Percentiles rank a stretch among this genome's conserved stretches.
These are phyloP conservation scores for Puccinia hordei DNA, from an alignment of 1,284 basidiomycete species.

Conservation along the genomic window DNA sequence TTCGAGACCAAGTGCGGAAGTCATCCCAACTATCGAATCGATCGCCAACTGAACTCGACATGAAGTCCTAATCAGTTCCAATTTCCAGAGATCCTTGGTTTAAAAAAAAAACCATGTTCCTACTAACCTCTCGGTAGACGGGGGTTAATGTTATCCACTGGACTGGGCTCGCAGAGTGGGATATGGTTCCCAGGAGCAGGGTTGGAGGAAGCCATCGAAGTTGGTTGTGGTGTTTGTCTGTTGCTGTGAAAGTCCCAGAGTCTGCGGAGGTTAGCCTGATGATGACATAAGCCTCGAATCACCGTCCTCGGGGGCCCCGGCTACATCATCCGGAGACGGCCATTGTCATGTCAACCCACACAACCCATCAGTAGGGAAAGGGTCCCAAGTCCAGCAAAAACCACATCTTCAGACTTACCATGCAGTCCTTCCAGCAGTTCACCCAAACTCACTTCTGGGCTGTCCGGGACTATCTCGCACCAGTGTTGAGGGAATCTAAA, in stretches of 20 bases:
- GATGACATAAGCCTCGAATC: not conserved
- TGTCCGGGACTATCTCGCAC: slow-evolving; percentile 92
- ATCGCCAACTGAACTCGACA: slow-evolving; percentile 23
- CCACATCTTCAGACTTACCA: not conserved
- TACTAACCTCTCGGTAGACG: slow-evolving; percentile 11
- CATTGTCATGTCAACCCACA: no score
- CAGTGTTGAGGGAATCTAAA: slow-evolving; percentile 94
- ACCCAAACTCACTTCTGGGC: slow-evolving; percentile 84
- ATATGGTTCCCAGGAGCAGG: not conserved
- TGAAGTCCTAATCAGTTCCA: not conserved
- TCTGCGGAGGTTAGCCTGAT: not conserved
- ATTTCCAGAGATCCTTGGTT: not conserved
- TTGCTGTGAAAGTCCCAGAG: not conserved
- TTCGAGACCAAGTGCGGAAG: slow-evolving; percentile 26
- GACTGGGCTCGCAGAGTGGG: slow-evolving; percentile 24
- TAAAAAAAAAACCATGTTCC: not conserved
- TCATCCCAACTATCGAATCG: slow-evolving; percentile 36
- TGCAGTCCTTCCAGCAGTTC: slow-evolving; percentile 49
- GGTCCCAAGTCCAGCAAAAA: no score
- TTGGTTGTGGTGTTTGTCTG: not conserved
- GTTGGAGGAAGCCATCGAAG: not conserved
- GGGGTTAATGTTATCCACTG: slow-evolving; percentile 15
- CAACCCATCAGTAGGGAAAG: no score
- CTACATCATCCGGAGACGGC: not conserved
- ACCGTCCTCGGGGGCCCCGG: not conserved